These are phyloP conservation scores for Oropetium thomaeum DNA, from an alignment of 176 grass and related monocot genomes.

Conservation along the genomic window DNA sequence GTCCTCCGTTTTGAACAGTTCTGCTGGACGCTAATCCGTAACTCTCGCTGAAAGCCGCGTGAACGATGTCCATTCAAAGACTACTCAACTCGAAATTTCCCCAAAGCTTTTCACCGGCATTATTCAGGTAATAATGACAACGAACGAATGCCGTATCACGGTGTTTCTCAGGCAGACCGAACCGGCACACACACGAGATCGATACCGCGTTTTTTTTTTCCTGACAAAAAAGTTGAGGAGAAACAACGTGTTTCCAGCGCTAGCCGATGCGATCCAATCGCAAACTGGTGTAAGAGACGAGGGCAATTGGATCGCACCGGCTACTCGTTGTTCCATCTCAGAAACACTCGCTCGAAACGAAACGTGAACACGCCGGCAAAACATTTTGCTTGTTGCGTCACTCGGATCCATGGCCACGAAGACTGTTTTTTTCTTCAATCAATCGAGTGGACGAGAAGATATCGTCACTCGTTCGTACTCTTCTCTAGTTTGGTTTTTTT, in stretches of 20 bases:
- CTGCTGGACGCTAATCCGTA: not conserved
- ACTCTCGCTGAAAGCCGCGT: constrained; percentile 21
- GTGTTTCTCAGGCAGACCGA: not conserved
- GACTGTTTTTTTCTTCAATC: not conserved
- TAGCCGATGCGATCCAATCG: not conserved
- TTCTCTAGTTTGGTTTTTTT: not conserved
- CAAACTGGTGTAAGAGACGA: not conserved
- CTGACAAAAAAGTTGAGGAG: not conserved
- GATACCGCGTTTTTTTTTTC: not conserved
- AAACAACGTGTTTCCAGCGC: not conserved
- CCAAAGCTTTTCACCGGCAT: not conserved
- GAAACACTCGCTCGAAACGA: not conserved
- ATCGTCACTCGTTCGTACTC: not conserved
- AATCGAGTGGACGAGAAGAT: not conserved
- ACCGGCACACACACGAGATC: not conserved
- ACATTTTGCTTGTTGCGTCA: not conserved
- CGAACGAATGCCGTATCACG: not conserved
- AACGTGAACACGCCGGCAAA: not conserved
- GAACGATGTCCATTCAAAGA: constrained; percentile 1
- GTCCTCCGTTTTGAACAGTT: constrained; percentile 22
- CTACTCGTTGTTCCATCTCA: no score
- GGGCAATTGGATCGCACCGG: no score
- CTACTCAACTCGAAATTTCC: not conserved
- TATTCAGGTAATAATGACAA: not conserved
- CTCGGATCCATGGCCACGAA: not conserved